Evolutionary conservation across 2,329 filamentous ascomycete genomes (phyloP).

Genomic region (Fusarium luffae): DNA sequence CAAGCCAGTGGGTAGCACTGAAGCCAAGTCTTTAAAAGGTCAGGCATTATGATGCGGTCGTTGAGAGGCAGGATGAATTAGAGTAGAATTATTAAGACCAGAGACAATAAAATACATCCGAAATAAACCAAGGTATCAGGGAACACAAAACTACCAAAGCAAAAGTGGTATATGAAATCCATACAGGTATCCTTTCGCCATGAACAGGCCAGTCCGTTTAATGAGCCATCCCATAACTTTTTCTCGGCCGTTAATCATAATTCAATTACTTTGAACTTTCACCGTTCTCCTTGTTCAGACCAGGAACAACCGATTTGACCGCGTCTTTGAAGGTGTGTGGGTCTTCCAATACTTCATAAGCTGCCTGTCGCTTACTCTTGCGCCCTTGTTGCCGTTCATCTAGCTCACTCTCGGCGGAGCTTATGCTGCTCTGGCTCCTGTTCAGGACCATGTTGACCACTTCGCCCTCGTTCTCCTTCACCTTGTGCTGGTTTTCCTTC

Average conservation of each 20-base stretch:
- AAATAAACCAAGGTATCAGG: constrained; percentile 9
- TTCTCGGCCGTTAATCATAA: constrained; percentile 35
- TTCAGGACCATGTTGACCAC: constrained; percentile 67
- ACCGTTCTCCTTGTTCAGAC: constrained; percentile 31
- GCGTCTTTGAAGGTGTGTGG: constrained; percentile 58
- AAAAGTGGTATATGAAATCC: constrained; percentile 25
- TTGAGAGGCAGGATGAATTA: constrained; percentile 13
- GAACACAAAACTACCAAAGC: constrained; percentile 17
- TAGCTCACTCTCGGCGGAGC: constrained; percentile 65
- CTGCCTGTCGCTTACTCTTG: constrained; percentile 65
- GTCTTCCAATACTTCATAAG: constrained; percentile 63
- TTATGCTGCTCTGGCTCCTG: constrained; percentile 63
- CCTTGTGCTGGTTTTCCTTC: constrained; percentile 79
- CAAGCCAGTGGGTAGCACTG: constrained; percentile 50
- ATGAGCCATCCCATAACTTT: constrained; percentile 2
- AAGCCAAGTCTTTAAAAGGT: constrained; percentile 45
- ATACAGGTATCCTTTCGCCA: constrained; percentile 36
- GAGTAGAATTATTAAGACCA: constrained; percentile 13
- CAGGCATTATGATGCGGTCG: background rate
- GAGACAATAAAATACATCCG: constrained; percentile 2
- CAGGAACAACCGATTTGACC: constrained; percentile 45
- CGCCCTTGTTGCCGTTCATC: constrained; percentile 54
- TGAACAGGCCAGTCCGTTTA: constrained; percentile 13
- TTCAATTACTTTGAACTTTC: constrained; percentile 34
- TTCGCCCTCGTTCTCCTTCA: constrained; percentile 73